Percentiles rank a stretch among this genome's conserved stretches.
phyloP scores from a whole-genome alignment of 257 asterid genomes.

The Jacaranda mimosifolia region DNA sequence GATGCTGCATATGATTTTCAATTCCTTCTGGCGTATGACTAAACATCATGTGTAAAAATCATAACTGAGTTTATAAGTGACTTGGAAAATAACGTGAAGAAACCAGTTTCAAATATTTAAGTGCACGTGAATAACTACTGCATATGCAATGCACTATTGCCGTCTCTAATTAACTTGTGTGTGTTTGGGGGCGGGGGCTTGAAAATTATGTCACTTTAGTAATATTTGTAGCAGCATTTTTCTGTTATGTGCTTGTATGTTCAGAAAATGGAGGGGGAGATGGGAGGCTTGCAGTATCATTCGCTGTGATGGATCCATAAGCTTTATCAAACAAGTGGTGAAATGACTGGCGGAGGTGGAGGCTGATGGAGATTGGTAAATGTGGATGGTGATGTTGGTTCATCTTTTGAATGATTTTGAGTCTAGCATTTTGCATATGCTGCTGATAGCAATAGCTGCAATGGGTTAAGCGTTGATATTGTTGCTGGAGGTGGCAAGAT shows the following conservation, averaged over 20 bases:
- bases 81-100: too few relatives aligned
- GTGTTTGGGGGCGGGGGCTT: neutral
- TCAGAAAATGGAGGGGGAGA: neutral
- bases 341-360: neutral
- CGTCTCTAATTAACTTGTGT: neutral
- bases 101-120: too few relatives aligned
- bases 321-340: neutral
- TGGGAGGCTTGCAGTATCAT: neutral
- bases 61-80: too few relatives aligned
- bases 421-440: neutral
- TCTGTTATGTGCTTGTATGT: neutral
- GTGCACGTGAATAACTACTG: too few relatives aligned
- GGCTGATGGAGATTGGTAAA: neutral
- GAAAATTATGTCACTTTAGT: neutral
- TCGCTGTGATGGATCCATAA: neutral
- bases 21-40: neutral
- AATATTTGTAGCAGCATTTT: neutral
- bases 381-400: neutral
- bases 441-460: neutral
- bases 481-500: neutral
- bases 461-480: neutral
- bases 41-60: neutral
- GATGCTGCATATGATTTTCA: neutral
- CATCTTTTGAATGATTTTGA: neutral
- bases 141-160: neutral